Conservation (phyloP, 2,329 filamentous ascomycete species). For the Diaporthe sp. region DNA sequence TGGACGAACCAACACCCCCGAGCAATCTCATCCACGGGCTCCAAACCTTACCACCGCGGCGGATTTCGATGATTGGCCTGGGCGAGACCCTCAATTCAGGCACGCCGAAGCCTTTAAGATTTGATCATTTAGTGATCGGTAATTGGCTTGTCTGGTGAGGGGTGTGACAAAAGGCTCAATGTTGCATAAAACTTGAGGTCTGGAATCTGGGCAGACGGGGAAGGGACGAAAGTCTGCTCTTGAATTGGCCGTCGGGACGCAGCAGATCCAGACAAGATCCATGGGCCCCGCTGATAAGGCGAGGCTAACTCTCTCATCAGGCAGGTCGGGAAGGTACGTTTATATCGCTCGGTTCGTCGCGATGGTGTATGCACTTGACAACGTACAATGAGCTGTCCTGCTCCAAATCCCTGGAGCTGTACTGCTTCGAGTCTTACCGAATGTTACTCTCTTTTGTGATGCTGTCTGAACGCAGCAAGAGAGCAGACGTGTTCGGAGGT, state of each 20-base stretch:
- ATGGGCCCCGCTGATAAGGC: constrained; percentile 19
- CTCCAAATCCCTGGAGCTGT: too few relatives aligned
- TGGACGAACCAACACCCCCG: neutral
- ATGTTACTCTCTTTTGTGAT: neutral
- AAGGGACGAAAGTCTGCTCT: neutral
- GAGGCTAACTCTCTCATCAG: neutral
- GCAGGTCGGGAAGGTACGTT: neutral
- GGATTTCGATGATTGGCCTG: constrained; percentile 26
- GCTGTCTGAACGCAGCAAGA: neutral
- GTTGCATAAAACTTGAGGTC: constrained; percentile 5
- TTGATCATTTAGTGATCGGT: constrained; percentile 15
- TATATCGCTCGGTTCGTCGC: neutral
- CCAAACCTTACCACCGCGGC: constrained; percentile 17
- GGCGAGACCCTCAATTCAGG: neutral
- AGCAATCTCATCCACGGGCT: neutral
- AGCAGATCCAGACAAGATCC: constrained; percentile 6
- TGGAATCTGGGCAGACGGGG: constrained; percentile 9
- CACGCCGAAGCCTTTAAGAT: neutral
- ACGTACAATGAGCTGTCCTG: neutral
- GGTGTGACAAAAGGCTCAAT: neutral
- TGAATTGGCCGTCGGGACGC: neutral
- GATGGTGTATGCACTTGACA: neutral
- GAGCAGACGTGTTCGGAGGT: neutral
- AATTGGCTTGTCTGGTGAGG: constrained; percentile 12
- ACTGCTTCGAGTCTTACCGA: neutral